Evolutionary conservation across 352 stramenopile genomes (phyloP).

Genomic region (Globisporangium polare): DNA sequence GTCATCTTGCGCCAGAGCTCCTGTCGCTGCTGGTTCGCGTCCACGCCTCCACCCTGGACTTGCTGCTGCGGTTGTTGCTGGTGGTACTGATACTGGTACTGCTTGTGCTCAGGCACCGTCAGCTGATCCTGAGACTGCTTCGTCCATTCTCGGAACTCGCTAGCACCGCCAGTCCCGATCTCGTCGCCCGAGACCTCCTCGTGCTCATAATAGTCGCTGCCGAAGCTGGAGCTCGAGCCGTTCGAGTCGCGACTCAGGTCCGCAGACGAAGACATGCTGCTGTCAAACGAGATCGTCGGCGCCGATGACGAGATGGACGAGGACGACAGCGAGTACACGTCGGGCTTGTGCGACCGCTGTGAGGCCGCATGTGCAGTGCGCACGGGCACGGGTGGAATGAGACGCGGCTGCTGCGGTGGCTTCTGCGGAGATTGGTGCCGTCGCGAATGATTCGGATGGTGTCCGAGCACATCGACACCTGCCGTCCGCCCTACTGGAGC

Average conservation of each 20-base stretch:
- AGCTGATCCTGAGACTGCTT: neutral
- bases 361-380: neutral
- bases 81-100: conserved; percentile 5
- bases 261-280: neutral
- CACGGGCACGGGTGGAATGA: neutral
- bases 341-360: neutral
- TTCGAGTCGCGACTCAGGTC: conserved; percentile 8
- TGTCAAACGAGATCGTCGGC: conserved; percentile 7
- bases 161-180: conserved; percentile 5
- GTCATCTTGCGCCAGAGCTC: conserved; percentile 49
- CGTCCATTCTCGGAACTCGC: conserved; percentile 3
- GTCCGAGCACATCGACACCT: neutral
- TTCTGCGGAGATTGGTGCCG: conserved; percentile 7
- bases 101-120: neutral
- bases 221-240: conserved; percentile 3
- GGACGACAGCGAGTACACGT: neutral
- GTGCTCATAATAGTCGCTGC: conserved; percentile 2
- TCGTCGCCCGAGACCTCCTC: conserved; percentile 16
- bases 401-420: neutral
- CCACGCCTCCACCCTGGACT: neutral
- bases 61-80: neutral
- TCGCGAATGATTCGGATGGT: conserved; percentile 1
- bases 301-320: neutral
- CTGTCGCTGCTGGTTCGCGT: conserved; percentile 12
- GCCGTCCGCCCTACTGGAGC: neutral